Base-by-base conservation (phyloP, 1,284 basidiomycete species). In the Ceratobasidium sp. region DNA sequence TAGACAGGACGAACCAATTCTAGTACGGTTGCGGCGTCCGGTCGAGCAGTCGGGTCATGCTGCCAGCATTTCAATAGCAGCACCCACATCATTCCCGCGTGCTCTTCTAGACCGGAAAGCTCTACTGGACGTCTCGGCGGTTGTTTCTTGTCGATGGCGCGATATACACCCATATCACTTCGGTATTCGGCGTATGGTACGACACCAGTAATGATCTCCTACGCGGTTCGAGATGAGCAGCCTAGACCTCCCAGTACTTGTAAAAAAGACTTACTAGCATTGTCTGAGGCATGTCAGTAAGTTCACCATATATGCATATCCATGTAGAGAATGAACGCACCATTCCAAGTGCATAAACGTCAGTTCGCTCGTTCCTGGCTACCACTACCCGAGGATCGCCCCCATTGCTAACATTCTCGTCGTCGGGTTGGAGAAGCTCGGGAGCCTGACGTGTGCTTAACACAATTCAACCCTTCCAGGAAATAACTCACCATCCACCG, bases 271-370 rank as follows among this genome's bases (percentile, higher is more conserved):
- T 51, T 24, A 51, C 50, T 17, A 51, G 15, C 50, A 51, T n/a
- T 17, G 50, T 51, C 50, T 51, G 19, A n/a, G n/a, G n/a, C n/a
- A n/a, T n/a, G n/a, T n/a, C n/a, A n/a, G n/a, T n/a, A n/a, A n/a
- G n/a, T n/a, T n/a, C n/a, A n/a, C n/a, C n/a, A n/a, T n/a, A n/a
- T n/a, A n/a, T n/a, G n/a, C n/a, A n/a, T n/a, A n/a, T n/a, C n/a
- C n/a, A n/a, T n/a, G n/a, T n/a, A n/a, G n/a, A n/a, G n/a, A n/a
- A n/a, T n/a, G n/a, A n/a, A 51, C 50, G 5, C 50, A 51, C 50
- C 50, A 51, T 51, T 51, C 50, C 50, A 17, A 51, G 50, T 51
- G 50, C 50, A 51, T 51, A 51, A 4, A 51, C 50, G 15, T 51
- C 50, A 24, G 50, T 51, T 51, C 19, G 50, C 19, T 51, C 19